Evolutionary conservation across 352 stramenopile species (phyloP).

Genomic region (Phytophthora cajani): DNA sequence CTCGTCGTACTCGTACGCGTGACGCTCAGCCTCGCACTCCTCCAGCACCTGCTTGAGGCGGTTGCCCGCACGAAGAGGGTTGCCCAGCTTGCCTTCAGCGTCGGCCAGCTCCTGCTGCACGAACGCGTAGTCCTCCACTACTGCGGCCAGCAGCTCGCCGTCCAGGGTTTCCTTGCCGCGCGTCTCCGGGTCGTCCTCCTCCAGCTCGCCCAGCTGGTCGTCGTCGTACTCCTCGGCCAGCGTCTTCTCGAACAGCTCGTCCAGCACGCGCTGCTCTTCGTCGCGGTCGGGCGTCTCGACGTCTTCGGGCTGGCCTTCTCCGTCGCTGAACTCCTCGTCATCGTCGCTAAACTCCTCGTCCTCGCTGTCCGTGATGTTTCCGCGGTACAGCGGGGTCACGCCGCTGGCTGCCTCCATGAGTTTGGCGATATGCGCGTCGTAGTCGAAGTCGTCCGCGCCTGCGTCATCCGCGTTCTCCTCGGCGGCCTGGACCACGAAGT

Average conservation of each 20-base stretch:
- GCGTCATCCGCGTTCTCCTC: constrained; percentile 45
- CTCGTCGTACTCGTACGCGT: constrained; percentile 65
- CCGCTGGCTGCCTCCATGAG: constrained; percentile 90
- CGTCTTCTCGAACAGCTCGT: constrained; percentile 90
- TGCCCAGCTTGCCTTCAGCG: constrained; percentile 80
- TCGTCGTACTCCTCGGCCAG: constrained; percentile 86
- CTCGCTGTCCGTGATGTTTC: constrained; percentile 74
- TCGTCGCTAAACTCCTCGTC: constrained; percentile 90
- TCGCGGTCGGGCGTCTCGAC: constrained; percentile 52
- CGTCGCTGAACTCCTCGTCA: constrained; percentile 61
- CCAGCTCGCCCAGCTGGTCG: constrained; percentile 78
- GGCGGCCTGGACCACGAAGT: constrained; percentile 90
- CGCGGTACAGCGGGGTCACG: constrained; percentile 64
- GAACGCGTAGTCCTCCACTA: constrained; percentile 77
- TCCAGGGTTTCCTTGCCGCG: constrained; percentile 76
- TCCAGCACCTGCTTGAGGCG: constrained; percentile 76
- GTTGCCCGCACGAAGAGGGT: constrained; percentile 74
- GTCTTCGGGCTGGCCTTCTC: constrained; percentile 37
- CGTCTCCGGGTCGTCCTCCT: constrained; percentile 78
- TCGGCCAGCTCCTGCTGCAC: constrained; percentile 79
- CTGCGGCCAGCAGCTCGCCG: constrained; percentile 67
- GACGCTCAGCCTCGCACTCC: constrained; percentile 65
- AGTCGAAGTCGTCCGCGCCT: constrained; percentile 84
- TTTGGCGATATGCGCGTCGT: constrained; percentile 93
- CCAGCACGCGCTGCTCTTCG: constrained; percentile 86